These are phyloP conservation scores for Cochlearia excelsa DNA, from an alignment of 345 rosid genomes.

Conservation along the genomic window DNA sequence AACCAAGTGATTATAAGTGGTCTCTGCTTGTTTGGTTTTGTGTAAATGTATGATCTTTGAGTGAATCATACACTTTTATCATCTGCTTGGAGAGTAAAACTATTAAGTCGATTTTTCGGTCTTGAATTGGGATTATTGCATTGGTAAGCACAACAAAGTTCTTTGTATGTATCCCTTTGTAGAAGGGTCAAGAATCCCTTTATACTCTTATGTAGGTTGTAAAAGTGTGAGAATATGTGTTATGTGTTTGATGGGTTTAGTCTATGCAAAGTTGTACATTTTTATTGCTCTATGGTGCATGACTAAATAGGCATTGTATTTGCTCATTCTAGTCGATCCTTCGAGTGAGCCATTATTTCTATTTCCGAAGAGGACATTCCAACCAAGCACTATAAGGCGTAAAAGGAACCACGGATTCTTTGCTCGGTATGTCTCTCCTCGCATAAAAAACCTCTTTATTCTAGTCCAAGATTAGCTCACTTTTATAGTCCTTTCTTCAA, in stretches of 20 bases:
- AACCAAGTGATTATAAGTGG: slow-evolving; percentile 1
- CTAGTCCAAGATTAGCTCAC: neutral
- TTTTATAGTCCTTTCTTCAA: no score
- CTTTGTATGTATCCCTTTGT: neutral
- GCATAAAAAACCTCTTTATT: neutral
- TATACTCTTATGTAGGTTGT: neutral
- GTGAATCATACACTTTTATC: slow-evolving; percentile 2
- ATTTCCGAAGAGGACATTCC: slow-evolving; percentile 78
- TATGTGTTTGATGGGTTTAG: neutral
- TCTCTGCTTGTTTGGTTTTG: neutral
- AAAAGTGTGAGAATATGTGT: slow-evolving; percentile 1
- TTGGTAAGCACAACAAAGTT: neutral
- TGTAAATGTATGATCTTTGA: slow-evolving; percentile 2
- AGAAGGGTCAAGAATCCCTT: neutral
- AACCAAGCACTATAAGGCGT: slow-evolving; percentile 81
- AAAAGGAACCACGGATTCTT: slow-evolving; percentile 90
- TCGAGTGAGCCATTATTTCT: slow-evolving; percentile 70
- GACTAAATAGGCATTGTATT: neutral
- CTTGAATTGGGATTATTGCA: neutral
- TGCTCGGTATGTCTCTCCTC: slow-evolving; percentile 60
- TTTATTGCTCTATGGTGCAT: neutral
- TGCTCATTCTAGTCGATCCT: slow-evolving; percentile 54
- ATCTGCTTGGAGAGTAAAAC: neutral
- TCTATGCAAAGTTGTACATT: slow-evolving; percentile 3
- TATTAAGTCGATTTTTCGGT: neutral